These are phyloP conservation scores for Zizania latifolia DNA, from an alignment of 176 grass and related monocot genomes.

Conservation along the genomic window DNA sequence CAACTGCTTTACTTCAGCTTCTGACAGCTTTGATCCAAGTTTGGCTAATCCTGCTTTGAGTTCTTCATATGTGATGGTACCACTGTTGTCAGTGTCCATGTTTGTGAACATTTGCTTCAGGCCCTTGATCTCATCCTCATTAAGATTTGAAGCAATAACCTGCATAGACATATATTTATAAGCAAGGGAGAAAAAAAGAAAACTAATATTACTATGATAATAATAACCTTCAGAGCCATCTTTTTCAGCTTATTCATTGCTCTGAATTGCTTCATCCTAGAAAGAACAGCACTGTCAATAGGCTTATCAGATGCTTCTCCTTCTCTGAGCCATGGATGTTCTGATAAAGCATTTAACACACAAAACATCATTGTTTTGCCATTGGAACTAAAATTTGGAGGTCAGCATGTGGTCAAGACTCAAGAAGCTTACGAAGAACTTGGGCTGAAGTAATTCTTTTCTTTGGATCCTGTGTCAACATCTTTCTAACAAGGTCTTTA, in stretches of 20 bases:
- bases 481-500: slow-evolving; percentile 88
- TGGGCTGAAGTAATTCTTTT: slow-evolving; percentile 86
- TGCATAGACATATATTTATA: slow-evolving; percentile 31
- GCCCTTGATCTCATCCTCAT: slow-evolving; percentile 94
- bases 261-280: slow-evolving; percentile 99
- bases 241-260: slow-evolving; percentile 99
- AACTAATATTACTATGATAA: slow-evolving; percentile 1
- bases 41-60: slow-evolving; percentile 84
- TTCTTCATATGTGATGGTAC: slow-evolving; percentile 97
- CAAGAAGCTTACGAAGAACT: slow-evolving; percentile 73
- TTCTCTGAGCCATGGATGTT: slow-evolving; percentile 91
- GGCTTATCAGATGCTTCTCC: slow-evolving; percentile 95
- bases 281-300: slow-evolving; percentile 93
- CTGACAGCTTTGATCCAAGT: slow-evolving; percentile 83
- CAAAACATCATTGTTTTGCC: slow-evolving; percentile 12
- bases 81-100: slow-evolving; percentile 91
- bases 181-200: background rate
- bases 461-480: slow-evolving; percentile 89
- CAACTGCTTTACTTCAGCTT: slow-evolving; percentile 96
- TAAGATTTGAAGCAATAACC: slow-evolving; percentile 96
- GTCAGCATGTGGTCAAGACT: slow-evolving; percentile 7
- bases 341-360: slow-evolving; percentile 45
- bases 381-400: background rate
- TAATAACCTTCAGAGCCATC: slow-evolving; percentile 90
- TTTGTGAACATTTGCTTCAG: slow-evolving; percentile 98